These are phyloP conservation scores for Trametes cinnabarina DNA, from an alignment of 768 basidiomycete species.

Conservation along the genomic window DNA sequence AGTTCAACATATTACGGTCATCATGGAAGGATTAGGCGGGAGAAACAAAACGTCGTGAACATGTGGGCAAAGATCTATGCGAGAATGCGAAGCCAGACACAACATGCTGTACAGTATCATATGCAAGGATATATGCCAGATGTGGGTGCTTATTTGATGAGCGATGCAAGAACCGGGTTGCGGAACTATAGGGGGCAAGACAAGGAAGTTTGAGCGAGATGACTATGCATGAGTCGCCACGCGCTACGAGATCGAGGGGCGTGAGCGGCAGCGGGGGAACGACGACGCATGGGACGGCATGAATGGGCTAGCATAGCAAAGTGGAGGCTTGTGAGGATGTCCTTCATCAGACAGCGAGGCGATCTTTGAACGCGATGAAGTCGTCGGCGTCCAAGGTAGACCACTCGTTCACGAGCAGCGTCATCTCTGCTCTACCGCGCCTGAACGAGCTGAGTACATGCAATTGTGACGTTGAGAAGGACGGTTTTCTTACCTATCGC, in stretches of 20 bases:
- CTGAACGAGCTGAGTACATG: constrained; percentile 30
- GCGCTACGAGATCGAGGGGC: too few relatives aligned
- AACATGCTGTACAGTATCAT: not conserved
- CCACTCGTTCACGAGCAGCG: constrained; percentile 48
- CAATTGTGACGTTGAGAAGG: not conserved
- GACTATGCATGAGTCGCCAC: too few relatives aligned
- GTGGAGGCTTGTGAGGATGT: not conserved
- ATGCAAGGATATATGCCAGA: not conserved
- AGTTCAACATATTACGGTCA: too few relatives aligned
- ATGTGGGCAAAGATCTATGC: not conserved
- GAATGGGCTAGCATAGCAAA: not conserved
- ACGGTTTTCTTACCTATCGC: constrained; percentile 45
- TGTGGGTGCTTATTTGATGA: not conserved
- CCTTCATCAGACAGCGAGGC: not conserved
- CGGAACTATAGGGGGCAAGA: not conserved
- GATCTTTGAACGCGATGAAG: constrained; percentile 16
- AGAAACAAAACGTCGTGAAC: not conserved
- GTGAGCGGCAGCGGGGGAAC: not conserved
- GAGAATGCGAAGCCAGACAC: too few relatives aligned
- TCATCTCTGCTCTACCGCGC: constrained; percentile 57
- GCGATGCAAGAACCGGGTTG: too few relatives aligned
- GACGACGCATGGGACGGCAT: not conserved
- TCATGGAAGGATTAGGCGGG: not conserved
- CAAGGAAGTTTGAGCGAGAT: too few relatives aligned
- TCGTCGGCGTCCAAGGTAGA: constrained; percentile 35